Evolutionary conservation across 345 rosid species (phyloP), one percentile per base, ranked within the genome.

Genomic region (Eucalyptus regnans): DNA sequence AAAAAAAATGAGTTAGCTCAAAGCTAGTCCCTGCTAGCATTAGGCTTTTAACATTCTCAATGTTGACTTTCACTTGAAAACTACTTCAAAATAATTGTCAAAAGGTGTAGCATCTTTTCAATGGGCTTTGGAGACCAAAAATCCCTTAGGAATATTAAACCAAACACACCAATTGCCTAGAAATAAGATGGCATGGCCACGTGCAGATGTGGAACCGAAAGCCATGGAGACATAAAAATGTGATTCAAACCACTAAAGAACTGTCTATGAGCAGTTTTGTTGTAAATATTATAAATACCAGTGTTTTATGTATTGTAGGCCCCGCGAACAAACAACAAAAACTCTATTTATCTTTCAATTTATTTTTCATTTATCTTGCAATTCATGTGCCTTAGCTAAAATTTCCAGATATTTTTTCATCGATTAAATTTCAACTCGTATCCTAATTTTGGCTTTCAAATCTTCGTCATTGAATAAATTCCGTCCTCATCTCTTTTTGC

Each of bases 41-140:
- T 52, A 7, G 20, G 10, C 5, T 20, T 52, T 52, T 1, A 8
- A 0, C 1, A 0, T 52, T 52, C 7, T 52, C 58, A 52, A 52
- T 52, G 4, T 52, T 3, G 2, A 1, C 1, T 52, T 52, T 52
- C 10, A 52, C 25, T 52, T 52, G 4, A 52, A 7, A 0, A 0
- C 10, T 52, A 20, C 4, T 7, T 52, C 10, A 52, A 52, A 52
- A 20, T 20, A 0, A 52, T 52, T 52, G 25, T 20, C 9, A 52
- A 52, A 52, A 3, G 1, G 5, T 52, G 1, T 2, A 52, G 1
- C 0, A 52, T 52, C 20, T 52, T 52, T 52, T 2, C 10, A 20
- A 52, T 0, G 8, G 25, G 25, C 2, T 52, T 52, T 52, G 10
- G 25, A 52, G 25, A 9, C 58, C 8, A 18, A 52, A 52, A 52